Evolutionary conservation across 192 early-diverging fungal genomes (phyloP), one percentile per base, ranked within the genome.

Genomic region (Backusella luteola): DNA sequence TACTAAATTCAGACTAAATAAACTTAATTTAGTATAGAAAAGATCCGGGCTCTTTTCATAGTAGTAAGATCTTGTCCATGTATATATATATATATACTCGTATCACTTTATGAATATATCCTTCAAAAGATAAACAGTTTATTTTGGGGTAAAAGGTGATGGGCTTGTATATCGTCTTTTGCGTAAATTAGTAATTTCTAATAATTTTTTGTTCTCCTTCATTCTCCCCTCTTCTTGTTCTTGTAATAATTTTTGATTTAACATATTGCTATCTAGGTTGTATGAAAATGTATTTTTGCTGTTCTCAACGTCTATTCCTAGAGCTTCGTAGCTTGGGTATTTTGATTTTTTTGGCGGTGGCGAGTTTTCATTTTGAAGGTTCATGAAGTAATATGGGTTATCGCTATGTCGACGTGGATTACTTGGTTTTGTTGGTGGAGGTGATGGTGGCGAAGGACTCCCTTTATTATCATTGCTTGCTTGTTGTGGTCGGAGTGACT

Each of bases 401-500:
- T 71, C 70, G 12, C 70, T 71, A 19, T 71, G 70, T 1, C 70
- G 19, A 32, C 70, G 41, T 17, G 42, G 70, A 49, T 71, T 71
- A 11, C 1, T 71, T 7, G 70, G 70, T 23, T 71, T 71, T 19
- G 41, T 44, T 17, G 39, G 56, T 4, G 26, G 8, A 26, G 56
- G 56, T 14, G 26, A 26, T 63, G 56, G 12, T 14, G 56, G 3
- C 12, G 56, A 9, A 26, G 56, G 8, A 8, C 7, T 29, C 0
- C 9, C 0, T 29, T 63, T 63, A 29, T 29, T 63, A 4, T 63
- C 21, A 23, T 23, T 69, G 2, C 19, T 6, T 69, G 17, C 35
- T 67, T 67, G 34, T 36, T 67, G 34, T 35, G 34, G 32, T 67
- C 66, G 19, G 41, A 70, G 36, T 63, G 56, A 63, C 8, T 29